Conservation (phyloP, 371 early-diverging fungal genomes). For the Blakeslea trispora region DNA sequence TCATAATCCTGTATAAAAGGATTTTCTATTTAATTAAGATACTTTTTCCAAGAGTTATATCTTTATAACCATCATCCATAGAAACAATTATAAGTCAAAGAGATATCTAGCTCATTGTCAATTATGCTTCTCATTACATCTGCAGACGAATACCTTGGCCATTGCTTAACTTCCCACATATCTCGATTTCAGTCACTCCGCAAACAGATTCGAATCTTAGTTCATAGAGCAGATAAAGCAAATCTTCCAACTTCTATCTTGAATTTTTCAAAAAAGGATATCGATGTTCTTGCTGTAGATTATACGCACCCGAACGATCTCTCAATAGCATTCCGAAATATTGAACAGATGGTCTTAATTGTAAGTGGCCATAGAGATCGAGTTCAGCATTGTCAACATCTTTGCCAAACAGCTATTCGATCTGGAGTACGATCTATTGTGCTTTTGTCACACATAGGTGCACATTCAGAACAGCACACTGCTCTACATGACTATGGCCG, state of each 20-base stretch:
- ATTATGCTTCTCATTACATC: conserved; percentile 41
- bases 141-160: conserved; percentile 45
- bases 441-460: conserved; percentile 41
- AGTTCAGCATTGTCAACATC: conserved; percentile 20
- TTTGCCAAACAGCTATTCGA: conserved; percentile 29
- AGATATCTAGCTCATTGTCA: background rate
- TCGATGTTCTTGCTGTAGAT: conserved; percentile 32
- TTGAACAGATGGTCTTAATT: conserved; percentile 33
- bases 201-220: conserved; percentile 28
- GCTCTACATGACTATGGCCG: conserved; percentile 31
- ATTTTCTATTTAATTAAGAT: no score
- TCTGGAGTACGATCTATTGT: conserved; percentile 40
- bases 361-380: conserved; percentile 32
- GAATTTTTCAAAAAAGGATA: conserved; percentile 31
- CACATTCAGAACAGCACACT: conserved; percentile 24
- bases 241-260: conserved; percentile 6
- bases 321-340: conserved; percentile 34
- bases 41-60: background rate
- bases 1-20: background rate
- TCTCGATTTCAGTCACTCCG: conserved; percentile 24
- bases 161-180: conserved; percentile 40
- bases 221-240: conserved; percentile 13
- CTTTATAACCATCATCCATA: background rate
- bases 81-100: background rate
- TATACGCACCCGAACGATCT: conserved; percentile 34